Percentiles rank a stretch among this genome's conserved stretches.
Conservation (phyloP, 495 filamentous ascomycete genomes). For the Geoglossum glabrum region DNA sequence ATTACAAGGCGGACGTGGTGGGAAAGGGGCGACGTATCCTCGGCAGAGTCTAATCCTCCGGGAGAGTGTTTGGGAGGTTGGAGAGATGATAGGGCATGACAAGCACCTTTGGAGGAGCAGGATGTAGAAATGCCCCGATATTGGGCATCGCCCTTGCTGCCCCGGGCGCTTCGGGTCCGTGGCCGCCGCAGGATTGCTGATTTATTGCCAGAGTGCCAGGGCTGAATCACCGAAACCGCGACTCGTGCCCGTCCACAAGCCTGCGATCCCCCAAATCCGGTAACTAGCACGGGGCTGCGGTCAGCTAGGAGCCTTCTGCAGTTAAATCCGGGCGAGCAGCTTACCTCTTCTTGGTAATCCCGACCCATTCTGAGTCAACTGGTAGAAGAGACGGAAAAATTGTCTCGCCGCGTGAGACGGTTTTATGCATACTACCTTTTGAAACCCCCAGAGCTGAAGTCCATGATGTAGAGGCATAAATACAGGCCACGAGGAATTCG, state of each 20-base stretch:
- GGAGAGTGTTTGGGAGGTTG: background rate
- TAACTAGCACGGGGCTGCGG: background rate
- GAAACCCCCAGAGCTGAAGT: background rate
- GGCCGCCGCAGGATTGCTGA: background rate
- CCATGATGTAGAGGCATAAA: background rate
- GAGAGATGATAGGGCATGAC: background rate
- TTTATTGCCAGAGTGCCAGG: background rate
- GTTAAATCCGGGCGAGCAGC: no score
- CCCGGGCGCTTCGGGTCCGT: background rate
- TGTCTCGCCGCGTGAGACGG: background rate
- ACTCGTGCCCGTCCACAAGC: background rate
- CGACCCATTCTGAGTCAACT: background rate
- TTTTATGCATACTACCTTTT: background rate
- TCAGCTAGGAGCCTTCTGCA: background rate
- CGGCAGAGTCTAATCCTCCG: background rate
- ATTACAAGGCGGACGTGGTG: slow-evolving; percentile 1
- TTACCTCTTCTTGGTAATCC: background rate
- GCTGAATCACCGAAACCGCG: background rate
- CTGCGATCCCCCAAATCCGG: background rate
- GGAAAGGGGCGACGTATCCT: background rate
- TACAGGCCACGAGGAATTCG: background rate
- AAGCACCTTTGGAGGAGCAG: no score
- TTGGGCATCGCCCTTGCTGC: background rate
- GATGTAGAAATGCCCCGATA: background rate
- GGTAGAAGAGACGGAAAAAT: background rate